Conservation (phyloP, 2,329 filamentous ascomycete species). For the Neurospora sp. region DNA sequence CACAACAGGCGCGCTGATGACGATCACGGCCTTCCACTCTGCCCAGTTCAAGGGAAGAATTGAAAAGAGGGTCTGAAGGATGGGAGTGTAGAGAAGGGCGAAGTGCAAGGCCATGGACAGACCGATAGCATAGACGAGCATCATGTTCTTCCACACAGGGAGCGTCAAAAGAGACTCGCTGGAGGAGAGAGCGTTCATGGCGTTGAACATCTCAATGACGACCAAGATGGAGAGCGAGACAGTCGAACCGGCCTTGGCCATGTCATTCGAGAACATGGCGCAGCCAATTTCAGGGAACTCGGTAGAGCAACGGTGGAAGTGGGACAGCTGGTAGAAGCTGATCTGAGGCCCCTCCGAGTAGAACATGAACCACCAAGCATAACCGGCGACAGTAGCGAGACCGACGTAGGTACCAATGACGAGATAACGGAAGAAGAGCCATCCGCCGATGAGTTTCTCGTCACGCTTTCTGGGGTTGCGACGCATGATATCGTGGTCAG, state of each 20-base stretch:
- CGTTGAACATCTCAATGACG: conserved; percentile 99
- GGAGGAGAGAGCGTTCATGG: conserved; percentile 93
- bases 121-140: conserved; percentile 88
- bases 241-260: conserved; percentile 83
- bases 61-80: conserved; percentile 80
- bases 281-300: conserved; percentile 86
- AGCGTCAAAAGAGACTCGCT: conserved; percentile 90
- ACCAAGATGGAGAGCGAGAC: conserved; percentile 87
- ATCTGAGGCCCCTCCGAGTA: conserved; percentile 85
- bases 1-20: conserved; percentile 87
- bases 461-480: conserved; percentile 84
- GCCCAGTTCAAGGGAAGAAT: conserved; percentile 76
- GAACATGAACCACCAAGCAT: conserved; percentile 99
- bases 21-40: conserved; percentile 87
- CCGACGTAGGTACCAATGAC: conserved; percentile 94
- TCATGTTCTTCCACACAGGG: conserved; percentile 97
- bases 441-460: conserved; percentile 83
- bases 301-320: conserved; percentile 87
- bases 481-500: conserved; percentile 98
- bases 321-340: conserved; percentile 74
- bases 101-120: conserved; percentile 95
- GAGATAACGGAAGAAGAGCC: conserved; percentile 97
- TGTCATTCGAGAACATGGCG: conserved; percentile 78
- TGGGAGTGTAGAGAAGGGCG: conserved; percentile 80
- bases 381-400: conserved; percentile 86